Conservation (phyloP, 2,329 filamentous ascomycete species). For the Colletotrichum simmondsii region DNA sequence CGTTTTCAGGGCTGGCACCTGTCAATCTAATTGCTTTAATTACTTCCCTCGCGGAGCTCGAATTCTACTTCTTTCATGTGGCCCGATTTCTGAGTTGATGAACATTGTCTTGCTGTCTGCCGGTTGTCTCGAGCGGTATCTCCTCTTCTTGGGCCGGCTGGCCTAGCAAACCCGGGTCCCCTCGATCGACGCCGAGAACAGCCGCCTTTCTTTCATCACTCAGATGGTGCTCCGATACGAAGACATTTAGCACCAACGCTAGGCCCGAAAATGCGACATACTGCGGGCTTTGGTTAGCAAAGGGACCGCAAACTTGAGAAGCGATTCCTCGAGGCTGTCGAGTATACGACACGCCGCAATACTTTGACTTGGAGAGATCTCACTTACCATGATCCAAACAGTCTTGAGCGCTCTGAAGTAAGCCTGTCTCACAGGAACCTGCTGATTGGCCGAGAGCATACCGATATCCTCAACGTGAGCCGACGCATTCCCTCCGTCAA, state of each 20-base stretch:
- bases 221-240: conserved; percentile 8
- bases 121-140: conserved; percentile 10
- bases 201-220: conserved; percentile 6
- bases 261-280: conserved; percentile 11
- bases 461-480: neutral
- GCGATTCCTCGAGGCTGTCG: neutral
- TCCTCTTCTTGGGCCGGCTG: neutral
- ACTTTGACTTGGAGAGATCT: too few relatives aligned
- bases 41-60: neutral
- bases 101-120: neutral
- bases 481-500: conserved; percentile 65
- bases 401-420: conserved; percentile 39
- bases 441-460: conserved; percentile 19
- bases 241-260: neutral
- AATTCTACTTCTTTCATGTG: neutral
- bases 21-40: neutral
- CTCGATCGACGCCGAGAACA: conserved; percentile 6
- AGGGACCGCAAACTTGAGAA: neutral
- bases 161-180: neutral
- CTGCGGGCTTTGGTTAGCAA: neutral
- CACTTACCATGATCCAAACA: conserved; percentile 44
- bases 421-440: conserved; percentile 38
- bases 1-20: neutral
- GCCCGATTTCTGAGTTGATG: neutral
- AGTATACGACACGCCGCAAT: neutral